Base-by-base conservation (phyloP, 306 rosid genomes). In the Citrullus mucosospermus region DNA sequence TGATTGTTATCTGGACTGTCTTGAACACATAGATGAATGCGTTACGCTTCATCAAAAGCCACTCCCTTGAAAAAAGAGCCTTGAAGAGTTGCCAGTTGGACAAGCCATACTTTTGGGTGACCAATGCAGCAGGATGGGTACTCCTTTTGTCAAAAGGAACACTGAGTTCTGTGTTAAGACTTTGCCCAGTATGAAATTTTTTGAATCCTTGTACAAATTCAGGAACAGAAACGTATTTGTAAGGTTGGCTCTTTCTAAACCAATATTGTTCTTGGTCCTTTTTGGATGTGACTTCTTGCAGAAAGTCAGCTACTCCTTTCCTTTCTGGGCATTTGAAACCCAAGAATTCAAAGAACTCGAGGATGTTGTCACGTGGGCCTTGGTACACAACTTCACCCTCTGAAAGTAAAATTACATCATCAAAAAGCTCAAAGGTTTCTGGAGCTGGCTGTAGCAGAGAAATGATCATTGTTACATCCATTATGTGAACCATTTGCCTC, bases 381-480 rank as follows among this genome's bases (percentile, higher is more conserved):
- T 92, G 97, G 78, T 92, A 92, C 30, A 92, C 85, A 51, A 92
- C 85, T 48, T 85, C 89, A 28, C 97, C 95, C 80, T 92, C 90
- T 54, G 97, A 88, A 53, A 92, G 90, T 59, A 92, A 77, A 76
- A 92, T 86, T 61, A 92, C 81, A 85, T 90, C 89, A 62, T 92
- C 95, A 80, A 92, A 92, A 34, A 85, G 92, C 9, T 90, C 84
- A 78, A 78, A 92, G 63, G 91, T 86, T 80, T 92, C 93, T 4
- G 97, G 97, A 34, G 92, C 91, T 39, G 97, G 97, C 74, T 90
- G 97, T 62, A 90, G 81, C 77, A 92, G 97, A 51, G 97, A 88
- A 16, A 92, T 81, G 63, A 92, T 76, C 91, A 88, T 86, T 68
- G 95, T 88, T 8, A 86, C 84, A 79, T 86, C 90, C 85, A 82